Evolutionary conservation across 306 rosid species (phyloP).

Genomic region (Malus sylvestris): DNA sequence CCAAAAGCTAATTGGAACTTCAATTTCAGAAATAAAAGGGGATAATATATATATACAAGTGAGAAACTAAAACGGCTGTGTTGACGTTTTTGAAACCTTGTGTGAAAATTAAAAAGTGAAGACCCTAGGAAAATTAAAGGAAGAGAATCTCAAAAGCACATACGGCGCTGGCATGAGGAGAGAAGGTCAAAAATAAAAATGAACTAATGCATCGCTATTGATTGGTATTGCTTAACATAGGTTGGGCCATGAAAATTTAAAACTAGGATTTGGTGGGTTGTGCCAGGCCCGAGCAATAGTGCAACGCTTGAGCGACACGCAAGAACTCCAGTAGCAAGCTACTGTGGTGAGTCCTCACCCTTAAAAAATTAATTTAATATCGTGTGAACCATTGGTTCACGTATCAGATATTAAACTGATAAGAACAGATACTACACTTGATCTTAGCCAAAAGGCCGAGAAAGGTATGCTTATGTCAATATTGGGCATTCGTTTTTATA

Average conservation of each 20-base stretch:
- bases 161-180: too few relatives aligned
- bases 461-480: rapidly evolving
- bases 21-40: too few relatives aligned
- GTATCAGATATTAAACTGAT: background rate
- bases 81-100: too few relatives aligned
- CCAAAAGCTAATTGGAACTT: too few relatives aligned
- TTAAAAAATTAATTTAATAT: background rate
- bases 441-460: constrained; percentile 8
- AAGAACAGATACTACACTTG: background rate
- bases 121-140: too few relatives aligned
- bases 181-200: too few relatives aligned
- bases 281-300: background rate
- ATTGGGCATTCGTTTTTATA: background rate
- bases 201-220: too few relatives aligned
- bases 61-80: too few relatives aligned
- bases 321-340: background rate
- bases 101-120: too few relatives aligned
- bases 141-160: too few relatives aligned
- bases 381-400: background rate
- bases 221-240: too few relatives aligned
- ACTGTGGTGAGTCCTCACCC: background rate
- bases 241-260: background rate
- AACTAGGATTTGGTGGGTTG: background rate
- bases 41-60: too few relatives aligned
- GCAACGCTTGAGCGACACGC: background rate